Evolutionary conservation across 495 filamentous ascomycete species (phyloP).

Genomic region (Clohesyomyces aquaticus): DNA sequence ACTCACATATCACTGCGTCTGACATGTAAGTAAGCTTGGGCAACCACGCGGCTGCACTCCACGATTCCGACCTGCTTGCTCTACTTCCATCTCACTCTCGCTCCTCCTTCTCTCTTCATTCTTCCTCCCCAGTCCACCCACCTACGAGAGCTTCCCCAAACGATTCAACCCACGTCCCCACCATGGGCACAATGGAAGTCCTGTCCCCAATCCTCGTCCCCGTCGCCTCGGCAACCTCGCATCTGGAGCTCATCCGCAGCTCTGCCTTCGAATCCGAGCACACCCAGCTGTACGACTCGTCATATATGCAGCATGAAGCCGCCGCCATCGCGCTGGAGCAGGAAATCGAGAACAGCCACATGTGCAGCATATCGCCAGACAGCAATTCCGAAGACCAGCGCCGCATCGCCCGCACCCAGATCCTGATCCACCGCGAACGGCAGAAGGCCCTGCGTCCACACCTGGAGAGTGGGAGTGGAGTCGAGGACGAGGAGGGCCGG

Average conservation of each 20-base stretch:
- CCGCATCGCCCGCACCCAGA: slow-evolving; percentile 20
- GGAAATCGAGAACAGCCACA: slow-evolving; percentile 27
- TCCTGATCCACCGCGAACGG: slow-evolving; percentile 30
- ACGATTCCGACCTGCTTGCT: slow-evolving; percentile 9
- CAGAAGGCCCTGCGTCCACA: slow-evolving; percentile 33
- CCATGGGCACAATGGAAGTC: slow-evolving; percentile 28
- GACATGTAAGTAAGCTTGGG: slow-evolving; percentile 30
- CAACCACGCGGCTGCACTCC: slow-evolving; percentile 30
- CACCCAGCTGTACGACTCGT: slow-evolving; percentile 37
- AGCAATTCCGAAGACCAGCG: slow-evolving; percentile 32
- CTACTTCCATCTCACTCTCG: slow-evolving; percentile 4
- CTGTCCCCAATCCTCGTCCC: slow-evolving; percentile 20
- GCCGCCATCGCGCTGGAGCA: slow-evolving; percentile 33
- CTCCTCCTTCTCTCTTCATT: neutral
- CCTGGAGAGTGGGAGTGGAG: slow-evolving; percentile 32
- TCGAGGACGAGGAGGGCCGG: slow-evolving; percentile 34
- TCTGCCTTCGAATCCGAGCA: slow-evolving; percentile 34
- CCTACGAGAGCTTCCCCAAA: no score
- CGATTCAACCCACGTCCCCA: neutral
- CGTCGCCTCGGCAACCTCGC: no score
- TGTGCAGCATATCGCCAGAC: slow-evolving; percentile 29
- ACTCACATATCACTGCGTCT: slow-evolving; percentile 7
- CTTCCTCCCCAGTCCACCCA: no score
- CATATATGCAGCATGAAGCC: slow-evolving; percentile 35
- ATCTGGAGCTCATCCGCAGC: slow-evolving; percentile 35